These are phyloP conservation scores for Penicillium bovifimosum DNA, from an alignment of 495 filamentous ascomycete genomes.

Conservation along the genomic window DNA sequence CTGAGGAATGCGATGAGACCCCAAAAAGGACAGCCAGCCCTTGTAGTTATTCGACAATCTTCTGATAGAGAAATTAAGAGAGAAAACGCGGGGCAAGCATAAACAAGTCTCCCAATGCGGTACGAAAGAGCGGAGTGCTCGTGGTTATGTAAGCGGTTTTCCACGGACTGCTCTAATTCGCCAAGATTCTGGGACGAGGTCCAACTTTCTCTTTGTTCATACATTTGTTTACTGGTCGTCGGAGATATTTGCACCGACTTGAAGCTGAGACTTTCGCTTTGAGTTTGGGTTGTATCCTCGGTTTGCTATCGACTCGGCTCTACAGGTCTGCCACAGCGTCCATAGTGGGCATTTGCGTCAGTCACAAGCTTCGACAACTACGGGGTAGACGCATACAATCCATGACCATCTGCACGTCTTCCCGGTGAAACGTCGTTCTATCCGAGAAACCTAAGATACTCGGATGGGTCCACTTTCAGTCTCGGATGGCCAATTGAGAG, in stretches of 20 bases:
- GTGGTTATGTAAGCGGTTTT: slow-evolving; percentile 16
- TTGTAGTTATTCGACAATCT: slow-evolving; percentile 4
- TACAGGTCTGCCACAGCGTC: slow-evolving; percentile 4
- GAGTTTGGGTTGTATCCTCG: not conserved
- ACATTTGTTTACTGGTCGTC: not conserved
- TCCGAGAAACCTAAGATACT: too few species aligned
- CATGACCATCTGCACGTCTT: slow-evolving; percentile 38
- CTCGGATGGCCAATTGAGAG: not conserved
- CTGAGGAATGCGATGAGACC: slow-evolving; percentile 18
- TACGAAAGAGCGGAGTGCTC: slow-evolving; percentile 11
- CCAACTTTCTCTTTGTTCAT: not conserved
- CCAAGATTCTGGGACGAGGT: slow-evolving; percentile 2
- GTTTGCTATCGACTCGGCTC: not conserved
- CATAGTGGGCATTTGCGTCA: slow-evolving; percentile 10
- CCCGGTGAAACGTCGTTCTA: too few species aligned
- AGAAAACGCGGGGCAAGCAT: slow-evolving; percentile 27
- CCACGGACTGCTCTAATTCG: slow-evolving; percentile 1
- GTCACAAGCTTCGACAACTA: slow-evolving; percentile 13
- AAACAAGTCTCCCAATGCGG: slow-evolving; percentile 38
- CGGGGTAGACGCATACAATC: slow-evolving; percentile 14
- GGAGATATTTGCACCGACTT: not conserved
- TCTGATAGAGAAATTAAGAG: slow-evolving; percentile 1
- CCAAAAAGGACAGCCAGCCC: not conserved
- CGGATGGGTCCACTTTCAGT: too few species aligned
- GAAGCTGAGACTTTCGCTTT: not conserved